A percentile compares a stretch with the other conserved stretches of the same genome.
Conservation (phyloP, 2,329 filamentous ascomycete species). For the Remersonia thermophila region DNA sequence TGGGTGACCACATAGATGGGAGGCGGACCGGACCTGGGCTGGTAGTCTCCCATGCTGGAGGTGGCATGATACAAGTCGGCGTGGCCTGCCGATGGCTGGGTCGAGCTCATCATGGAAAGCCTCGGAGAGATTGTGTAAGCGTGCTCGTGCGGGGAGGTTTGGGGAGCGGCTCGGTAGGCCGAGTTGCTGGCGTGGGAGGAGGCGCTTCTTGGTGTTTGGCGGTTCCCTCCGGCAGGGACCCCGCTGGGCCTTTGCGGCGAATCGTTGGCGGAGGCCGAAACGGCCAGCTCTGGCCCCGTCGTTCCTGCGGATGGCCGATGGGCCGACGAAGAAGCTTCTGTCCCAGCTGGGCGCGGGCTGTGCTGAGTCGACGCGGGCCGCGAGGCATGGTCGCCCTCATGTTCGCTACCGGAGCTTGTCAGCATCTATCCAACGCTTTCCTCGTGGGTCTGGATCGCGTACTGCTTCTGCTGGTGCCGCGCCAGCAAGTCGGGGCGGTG, state of each 20-base stretch:
- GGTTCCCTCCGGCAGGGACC: background rate
- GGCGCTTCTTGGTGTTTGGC: too few relatives aligned
- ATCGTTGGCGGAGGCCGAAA: constrained; percentile 6
- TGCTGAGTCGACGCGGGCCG: constrained; percentile 16
- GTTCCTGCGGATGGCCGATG: constrained; percentile 1
- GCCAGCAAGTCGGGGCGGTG: constrained; percentile 46
- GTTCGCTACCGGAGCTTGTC: constrained; percentile 25
- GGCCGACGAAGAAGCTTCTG: too few relatives aligned
- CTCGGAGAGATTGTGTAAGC: constrained; percentile 9
- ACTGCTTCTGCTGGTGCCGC: constrained; percentile 44
- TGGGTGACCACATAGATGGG: constrained; percentile 18
- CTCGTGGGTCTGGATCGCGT: constrained; percentile 1
- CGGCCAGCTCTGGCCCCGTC: constrained; percentile 1
- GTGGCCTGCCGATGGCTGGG: constrained; percentile 7
- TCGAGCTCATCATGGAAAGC: constrained; percentile 17
- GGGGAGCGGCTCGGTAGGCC: constrained; percentile 1
- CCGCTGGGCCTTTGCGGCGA: constrained; percentile 6
- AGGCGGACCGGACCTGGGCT: constrained; percentile 20
- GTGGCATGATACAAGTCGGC: constrained; percentile 3
- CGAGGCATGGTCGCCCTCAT: constrained; percentile 30
- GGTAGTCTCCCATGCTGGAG: constrained; percentile 12
- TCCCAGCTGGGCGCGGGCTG: constrained; percentile 14
- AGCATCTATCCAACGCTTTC: constrained; percentile 4
- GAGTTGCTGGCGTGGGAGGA: constrained; percentile 2
- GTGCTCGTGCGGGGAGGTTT: constrained; percentile 4